These are phyloP conservation scores for Penicillium alfredii DNA, from an alignment of 495 filamentous ascomycete species.

Conservation along the genomic window DNA sequence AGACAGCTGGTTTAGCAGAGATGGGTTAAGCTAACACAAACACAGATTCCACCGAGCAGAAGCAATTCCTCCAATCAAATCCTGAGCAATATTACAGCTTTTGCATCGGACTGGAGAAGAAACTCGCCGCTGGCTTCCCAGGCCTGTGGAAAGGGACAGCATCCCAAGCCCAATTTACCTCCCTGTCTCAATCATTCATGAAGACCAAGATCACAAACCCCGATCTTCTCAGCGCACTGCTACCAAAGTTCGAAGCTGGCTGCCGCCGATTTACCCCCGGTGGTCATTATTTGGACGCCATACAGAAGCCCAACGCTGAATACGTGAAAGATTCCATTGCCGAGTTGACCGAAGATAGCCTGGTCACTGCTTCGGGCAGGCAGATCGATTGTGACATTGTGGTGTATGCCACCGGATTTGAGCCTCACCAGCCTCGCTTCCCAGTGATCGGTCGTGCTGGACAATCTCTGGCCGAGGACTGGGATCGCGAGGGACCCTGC, in stretches of 20 bases:
- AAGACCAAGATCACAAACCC: constrained; percentile 5
- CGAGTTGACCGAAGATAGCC: constrained; percentile 3
- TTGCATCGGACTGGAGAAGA: constrained; percentile 1
- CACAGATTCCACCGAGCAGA: constrained; percentile 2
- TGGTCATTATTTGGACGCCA: constrained; percentile 11
- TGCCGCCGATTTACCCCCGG: constrained; percentile 16
- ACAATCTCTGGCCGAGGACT: constrained; percentile 2
- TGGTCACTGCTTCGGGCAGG: constrained; percentile 5
- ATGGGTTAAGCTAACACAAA: not conserved
- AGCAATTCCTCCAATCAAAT: not conserved
- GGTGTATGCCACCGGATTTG: constrained; percentile 13
- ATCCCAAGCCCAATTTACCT: constrained; percentile 3
- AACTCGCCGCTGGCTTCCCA: constrained; percentile 1
- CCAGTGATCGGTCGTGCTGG: constrained; percentile 11
- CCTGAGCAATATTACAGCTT: constrained; percentile 1
- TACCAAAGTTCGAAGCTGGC: constrained; percentile 11
- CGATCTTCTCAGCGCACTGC: constrained; percentile 1
- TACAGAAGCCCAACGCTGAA: constrained; percentile 10
- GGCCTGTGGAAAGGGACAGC: constrained; percentile 7
- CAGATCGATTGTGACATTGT: constrained; percentile 9
- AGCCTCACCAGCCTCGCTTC: constrained; percentile 9
- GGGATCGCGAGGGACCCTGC: constrained; percentile 8
- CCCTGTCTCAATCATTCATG: constrained; percentile 3
- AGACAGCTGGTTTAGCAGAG: no score
- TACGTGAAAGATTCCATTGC: constrained; percentile 9